Percentiles rank a stretch among this genome's conserved stretches.
Evolutionary conservation across 495 filamentous ascomycete genomes (phyloP).

Genomic region (Xylaria bambusicola): DNA sequence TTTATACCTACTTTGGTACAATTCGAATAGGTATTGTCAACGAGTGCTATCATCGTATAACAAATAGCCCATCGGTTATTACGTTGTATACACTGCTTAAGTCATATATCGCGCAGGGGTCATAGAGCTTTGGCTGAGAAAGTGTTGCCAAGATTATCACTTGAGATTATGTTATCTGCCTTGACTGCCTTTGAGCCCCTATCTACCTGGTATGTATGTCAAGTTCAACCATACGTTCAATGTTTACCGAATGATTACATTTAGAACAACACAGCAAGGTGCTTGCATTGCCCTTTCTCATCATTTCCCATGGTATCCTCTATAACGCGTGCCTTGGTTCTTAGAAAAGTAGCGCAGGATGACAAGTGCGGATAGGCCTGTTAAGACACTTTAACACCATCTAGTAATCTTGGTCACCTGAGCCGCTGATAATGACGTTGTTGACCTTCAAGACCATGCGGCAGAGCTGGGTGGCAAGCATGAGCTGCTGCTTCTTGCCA

Average conservation of each 20-base stretch:
- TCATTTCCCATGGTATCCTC: too few species aligned
- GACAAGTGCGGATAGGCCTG: neutral
- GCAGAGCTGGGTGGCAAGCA: slow-evolving; percentile 95
- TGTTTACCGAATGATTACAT: neutral
- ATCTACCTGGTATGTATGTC: neutral
- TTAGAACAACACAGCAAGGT: too few species aligned
- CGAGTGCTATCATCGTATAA: too few species aligned
- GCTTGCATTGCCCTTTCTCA: neutral
- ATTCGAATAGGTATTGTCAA: too few species aligned
- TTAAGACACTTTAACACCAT: slow-evolving; percentile 18
- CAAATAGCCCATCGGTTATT: too few species aligned
- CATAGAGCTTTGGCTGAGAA: too few species aligned
- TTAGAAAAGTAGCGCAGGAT: neutral
- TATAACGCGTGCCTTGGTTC: neutral
- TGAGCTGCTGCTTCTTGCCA: slow-evolving; percentile 93
- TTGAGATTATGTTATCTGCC: neutral
- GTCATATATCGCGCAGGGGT: too few species aligned
- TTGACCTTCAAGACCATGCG: slow-evolving; percentile 98
- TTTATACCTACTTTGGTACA: too few species aligned
- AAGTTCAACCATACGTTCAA: neutral
- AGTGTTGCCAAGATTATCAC: too few species aligned
- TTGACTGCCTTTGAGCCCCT: slow-evolving; percentile 1
- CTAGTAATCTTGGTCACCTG: slow-evolving; percentile 91
- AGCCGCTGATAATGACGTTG: slow-evolving; percentile 95
- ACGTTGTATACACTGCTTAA: too few species aligned